phyloP scores from a whole-genome alignment of 768 basidiomycete genomes.

The Daedaleopsis nitida region DNA sequence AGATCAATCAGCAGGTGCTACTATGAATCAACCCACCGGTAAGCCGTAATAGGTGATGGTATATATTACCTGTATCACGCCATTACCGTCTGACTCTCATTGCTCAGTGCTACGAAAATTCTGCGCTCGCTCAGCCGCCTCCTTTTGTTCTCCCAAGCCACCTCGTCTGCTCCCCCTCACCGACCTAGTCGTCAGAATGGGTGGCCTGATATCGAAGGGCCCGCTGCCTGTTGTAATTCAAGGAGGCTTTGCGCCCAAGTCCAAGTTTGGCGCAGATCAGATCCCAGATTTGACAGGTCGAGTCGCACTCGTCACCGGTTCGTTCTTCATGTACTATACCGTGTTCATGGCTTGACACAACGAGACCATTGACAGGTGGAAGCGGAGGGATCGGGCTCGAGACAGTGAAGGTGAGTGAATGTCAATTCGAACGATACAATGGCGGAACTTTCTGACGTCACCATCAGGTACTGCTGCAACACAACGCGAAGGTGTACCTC shows the following conservation, averaged over 20 bases:
- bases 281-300: constrained; percentile 48
- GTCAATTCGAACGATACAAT: no score
- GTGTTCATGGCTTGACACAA: background rate
- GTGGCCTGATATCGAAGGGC: background rate
- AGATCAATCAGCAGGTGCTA: no score
- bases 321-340: background rate
- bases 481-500: constrained; percentile 70
- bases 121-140: no score
- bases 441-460: background rate
- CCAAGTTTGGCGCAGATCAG: constrained; percentile 31
- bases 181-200: background rate
- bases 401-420: constrained; percentile 40
- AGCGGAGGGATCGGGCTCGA: constrained; percentile 59
- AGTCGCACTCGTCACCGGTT: constrained; percentile 41
- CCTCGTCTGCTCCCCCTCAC: no score
- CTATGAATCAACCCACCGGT: no score
- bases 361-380: constrained; percentile 19
- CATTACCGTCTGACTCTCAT: no score
- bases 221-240: constrained; percentile 40
- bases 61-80: no score
- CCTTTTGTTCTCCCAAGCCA: no score
- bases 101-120: no score
- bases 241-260: constrained; percentile 40
- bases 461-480: constrained; percentile 49
- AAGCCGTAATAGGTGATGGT: no score